Evolutionary conservation across 2,329 filamentous ascomycete species (phyloP), one percentile per base, ranked within the genome.

Genomic region (Thermoascus crustaceus): DNA sequence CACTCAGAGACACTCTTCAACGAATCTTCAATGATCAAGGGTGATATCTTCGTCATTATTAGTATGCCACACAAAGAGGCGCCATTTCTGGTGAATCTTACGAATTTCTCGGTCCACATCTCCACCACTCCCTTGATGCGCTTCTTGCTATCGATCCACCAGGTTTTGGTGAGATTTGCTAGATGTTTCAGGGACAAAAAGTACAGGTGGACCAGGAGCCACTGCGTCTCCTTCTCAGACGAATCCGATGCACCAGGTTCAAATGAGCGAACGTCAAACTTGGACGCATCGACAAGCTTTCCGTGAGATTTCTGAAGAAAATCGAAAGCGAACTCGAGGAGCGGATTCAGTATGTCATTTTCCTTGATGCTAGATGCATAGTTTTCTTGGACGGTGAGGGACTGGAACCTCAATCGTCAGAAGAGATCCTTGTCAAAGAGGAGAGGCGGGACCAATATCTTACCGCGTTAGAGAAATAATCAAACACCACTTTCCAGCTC

Each of bases 401-500:
- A 85, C 68, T 72, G 32, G 17, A 27, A 17, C 9, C 10, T 31
- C 7, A 8, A 5, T 8, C 21, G 34, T 65, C 42, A 63, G 55
- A 40, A 37, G 30, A 13, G 14, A 25, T 6, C n/a, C 30, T 30
- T 14, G 18, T 10, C 6, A 7, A 32, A 4, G 8, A 5, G 11
- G 10, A 11, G 7, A 22, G 13, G 4, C 13, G 4, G 9, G 5
- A 4, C 18, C 5, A 31, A 32, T 33, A 45, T 55, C 61, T 50
- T 65, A 73, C 70, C 8, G 87, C 78, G 13, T 78, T 76, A 11
- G 71, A 68, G 53, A 89, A 93, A 29, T 89, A 81, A 48, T 94
- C 86, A 53, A 94, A 96, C 0, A 95, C 72, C 1, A 96, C 69
- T 44, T 85, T 76, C 91, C 91, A 98, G 7, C 85, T 83, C 18